Percentiles rank a stretch among this genome's conserved stretches.
phyloP scores from a whole-genome alignment of 2,329 filamentous ascomycete species.

The Trichoderma sp. region DNA sequence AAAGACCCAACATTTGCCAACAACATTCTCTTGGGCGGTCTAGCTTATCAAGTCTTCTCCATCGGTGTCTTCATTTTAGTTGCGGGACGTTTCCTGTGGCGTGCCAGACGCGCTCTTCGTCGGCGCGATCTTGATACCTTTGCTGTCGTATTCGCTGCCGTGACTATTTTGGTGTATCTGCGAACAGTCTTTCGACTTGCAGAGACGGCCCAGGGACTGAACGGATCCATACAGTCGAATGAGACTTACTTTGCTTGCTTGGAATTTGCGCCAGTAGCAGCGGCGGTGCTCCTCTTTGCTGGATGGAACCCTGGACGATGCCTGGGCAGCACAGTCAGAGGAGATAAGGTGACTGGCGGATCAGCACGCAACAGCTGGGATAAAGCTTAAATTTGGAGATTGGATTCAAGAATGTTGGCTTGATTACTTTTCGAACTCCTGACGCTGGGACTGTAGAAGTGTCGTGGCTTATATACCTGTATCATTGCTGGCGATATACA shows the following conservation, averaged over 20 bases:
- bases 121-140: constrained; percentile 41
- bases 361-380: background rate
- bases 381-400: background rate
- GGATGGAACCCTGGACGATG: constrained; percentile 35
- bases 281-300: constrained; percentile 49
- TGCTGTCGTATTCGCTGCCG: constrained; percentile 42
- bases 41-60: constrained; percentile 56
- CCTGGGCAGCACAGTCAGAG: constrained; percentile 30
- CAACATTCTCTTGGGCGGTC: constrained; percentile 56
- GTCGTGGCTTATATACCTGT: background rate
- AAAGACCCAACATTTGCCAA: constrained; percentile 54
- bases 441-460: background rate
- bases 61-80: constrained; percentile 52
- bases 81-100: constrained; percentile 42
- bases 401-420: no score
- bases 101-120: constrained; percentile 35
- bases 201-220: constrained; percentile 54
- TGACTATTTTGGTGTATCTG: constrained; percentile 53
- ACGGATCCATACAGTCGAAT: constrained; percentile 47
- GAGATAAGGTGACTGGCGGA: background rate
- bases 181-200: constrained; percentile 55
- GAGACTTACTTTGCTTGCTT: constrained; percentile 56
- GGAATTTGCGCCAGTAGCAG: constrained; percentile 56
- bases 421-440: background rate
- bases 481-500: background rate